These are phyloP conservation scores for Simmondsia chinensis DNA, from an alignment of 148 eudicot species.

Conservation along the genomic window DNA sequence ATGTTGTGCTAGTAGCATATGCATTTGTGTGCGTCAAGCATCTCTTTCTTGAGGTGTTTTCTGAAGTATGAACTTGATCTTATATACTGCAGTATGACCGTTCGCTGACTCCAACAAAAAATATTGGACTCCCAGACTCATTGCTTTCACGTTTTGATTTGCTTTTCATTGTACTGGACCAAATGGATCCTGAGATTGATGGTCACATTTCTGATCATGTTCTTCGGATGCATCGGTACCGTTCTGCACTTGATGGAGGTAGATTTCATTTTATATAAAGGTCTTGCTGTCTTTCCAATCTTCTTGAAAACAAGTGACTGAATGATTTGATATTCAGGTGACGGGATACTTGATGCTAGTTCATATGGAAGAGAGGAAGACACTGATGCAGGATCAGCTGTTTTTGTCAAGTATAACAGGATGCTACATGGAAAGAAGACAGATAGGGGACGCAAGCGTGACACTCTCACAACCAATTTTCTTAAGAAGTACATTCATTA, in stretches of 20 bases:
- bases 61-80: conserved; percentile 5
- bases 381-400: conserved; percentile 49
- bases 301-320: conserved; percentile 1
- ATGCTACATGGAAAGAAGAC: conserved; percentile 82
- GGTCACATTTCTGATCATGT: conserved; percentile 91
- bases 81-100: conserved; percentile 82
- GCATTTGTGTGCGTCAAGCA: neutral
- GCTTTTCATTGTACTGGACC: conserved; percentile 93
- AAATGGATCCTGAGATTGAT: conserved; percentile 98
- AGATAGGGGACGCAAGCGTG: conserved; percentile 50
- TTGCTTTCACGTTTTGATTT: conserved; percentile 97
- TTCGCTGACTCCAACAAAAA: conserved; percentile 94
- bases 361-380: conserved; percentile 72
- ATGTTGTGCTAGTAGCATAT: neutral
- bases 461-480: conserved; percentile 79
- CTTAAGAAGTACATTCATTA: conserved; percentile 95
- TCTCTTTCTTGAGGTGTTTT: neutral
- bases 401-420: conserved; percentile 80
- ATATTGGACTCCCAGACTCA: conserved; percentile 96
- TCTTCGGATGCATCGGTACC: conserved; percentile 87
- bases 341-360: conserved; percentile 43
- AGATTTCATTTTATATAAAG: conserved; percentile 3
- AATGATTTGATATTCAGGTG: conserved; percentile 33
- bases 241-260: conserved; percentile 89
- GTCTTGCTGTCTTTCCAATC: neutral